Percentiles rank a stretch among this genome's conserved stretches.
Conservation (phyloP, 176 grass and related monocot genomes). For the Avena eriantha region DNA sequence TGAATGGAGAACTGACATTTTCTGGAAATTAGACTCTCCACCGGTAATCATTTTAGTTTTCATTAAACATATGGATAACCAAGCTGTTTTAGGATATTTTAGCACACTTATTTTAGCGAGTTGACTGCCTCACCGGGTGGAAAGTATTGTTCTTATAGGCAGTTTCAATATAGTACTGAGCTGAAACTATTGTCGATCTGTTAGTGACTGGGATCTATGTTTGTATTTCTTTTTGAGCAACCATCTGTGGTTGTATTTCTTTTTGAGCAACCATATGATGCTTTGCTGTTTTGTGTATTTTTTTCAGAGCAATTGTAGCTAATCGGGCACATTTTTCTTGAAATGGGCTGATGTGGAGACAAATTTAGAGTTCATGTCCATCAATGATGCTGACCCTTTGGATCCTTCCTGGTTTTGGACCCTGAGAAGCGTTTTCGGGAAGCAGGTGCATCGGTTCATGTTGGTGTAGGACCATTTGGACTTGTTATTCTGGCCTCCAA, state of each 20-base stretch:
- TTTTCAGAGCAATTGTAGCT: too few relatives aligned
- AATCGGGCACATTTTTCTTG: too few relatives aligned
- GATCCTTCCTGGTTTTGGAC: too few relatives aligned
- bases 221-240: background rate
- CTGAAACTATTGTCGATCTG: background rate
- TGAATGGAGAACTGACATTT: constrained; percentile 1
- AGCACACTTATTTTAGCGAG: background rate
- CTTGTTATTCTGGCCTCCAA: too few relatives aligned
- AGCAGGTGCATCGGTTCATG: too few relatives aligned
- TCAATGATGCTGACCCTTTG: too few relatives aligned
- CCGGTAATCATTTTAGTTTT: background rate
- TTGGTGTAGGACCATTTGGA: too few relatives aligned
- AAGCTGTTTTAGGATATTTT: background rate
- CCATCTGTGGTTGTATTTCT: constrained; percentile 25
- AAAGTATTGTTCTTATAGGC: background rate
- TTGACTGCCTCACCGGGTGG: background rate
- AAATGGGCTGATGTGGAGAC: too few relatives aligned
- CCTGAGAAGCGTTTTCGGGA: too few relatives aligned
- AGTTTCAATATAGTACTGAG: constrained; percentile 4
- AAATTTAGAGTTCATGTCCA: too few relatives aligned
- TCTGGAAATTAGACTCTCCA: background rate
- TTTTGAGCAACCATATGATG: too few relatives aligned
- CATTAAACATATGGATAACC: background rate
- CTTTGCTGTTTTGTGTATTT: too few relatives aligned
- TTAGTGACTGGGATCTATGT: background rate